Evolutionary conservation across 2,329 filamentous ascomycete species (phyloP).

Genomic region (Colletotrichum acutatum): DNA sequence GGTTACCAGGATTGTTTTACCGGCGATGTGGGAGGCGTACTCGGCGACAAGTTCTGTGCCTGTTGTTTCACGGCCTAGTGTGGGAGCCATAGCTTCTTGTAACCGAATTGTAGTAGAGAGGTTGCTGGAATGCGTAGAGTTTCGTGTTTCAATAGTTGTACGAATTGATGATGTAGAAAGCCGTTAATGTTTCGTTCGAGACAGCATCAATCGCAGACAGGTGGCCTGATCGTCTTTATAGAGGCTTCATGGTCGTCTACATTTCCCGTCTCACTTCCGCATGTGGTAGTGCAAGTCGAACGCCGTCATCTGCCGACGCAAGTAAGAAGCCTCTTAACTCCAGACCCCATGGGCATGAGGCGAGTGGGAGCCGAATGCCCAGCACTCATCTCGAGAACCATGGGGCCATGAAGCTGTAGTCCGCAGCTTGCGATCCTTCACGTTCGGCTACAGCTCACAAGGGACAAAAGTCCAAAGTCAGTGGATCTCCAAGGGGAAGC

Average conservation of each 20-base stretch:
- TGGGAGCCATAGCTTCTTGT: conserved; percentile 8
- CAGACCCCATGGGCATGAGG: neutral
- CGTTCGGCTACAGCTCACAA: too few species aligned
- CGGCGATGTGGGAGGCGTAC: conserved; percentile 46
- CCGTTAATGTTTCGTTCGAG: neutral
- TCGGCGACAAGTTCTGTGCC: conserved; percentile 42
- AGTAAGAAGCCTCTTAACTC: neutral
- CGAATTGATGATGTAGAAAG: too few species aligned
- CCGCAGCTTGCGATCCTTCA: neutral
- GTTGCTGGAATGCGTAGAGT: neutral
- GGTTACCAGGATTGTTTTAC: conserved; percentile 53
- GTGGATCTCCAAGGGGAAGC: too few species aligned
- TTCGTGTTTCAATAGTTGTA: too few species aligned
- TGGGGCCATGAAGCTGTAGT: neutral
- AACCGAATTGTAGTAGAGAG: too few species aligned
- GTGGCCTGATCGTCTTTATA: neutral
- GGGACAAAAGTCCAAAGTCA: too few species aligned
- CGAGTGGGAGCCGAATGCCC: neutral
- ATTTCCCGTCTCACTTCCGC: neutral
- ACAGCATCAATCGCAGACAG: neutral
- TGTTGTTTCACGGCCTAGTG: conserved; percentile 32
- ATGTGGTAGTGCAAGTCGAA: too few species aligned
- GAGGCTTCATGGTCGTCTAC: neutral
- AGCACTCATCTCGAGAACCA: neutral
- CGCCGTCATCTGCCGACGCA: neutral